Base-by-base conservation (phyloP, 257 asterid genomes). In the Fraxinus pennsylvanica region DNA sequence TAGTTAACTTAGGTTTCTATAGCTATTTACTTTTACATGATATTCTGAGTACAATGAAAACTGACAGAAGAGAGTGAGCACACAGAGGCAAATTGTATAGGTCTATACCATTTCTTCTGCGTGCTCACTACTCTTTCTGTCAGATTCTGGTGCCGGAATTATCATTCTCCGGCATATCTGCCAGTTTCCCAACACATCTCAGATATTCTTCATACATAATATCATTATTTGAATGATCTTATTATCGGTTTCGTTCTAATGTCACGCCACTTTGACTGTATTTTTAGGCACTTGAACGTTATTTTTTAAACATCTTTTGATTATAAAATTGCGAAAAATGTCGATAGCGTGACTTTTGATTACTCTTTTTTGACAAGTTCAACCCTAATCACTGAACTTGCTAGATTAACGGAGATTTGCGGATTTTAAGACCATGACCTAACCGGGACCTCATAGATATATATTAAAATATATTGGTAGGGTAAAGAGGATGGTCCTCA, bases 61-160 rank as follows among this genome's bases (percentile, higher is more conserved):
- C 69, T 63, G 69, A 63, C 69, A 63, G 69, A 63, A 63, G 69
- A 63, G 69, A 63, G 69, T 63, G 69, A 63, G 69, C 69, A 63
- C 69, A 63, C 35, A 63, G 69, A 63, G 69, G 69, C 69, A 63
- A 32, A 25, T 25, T 63, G 69, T 63, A 63, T 63, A 27, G 17
- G 69, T 12, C 5, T 63, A 63, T 63, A 63, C 35, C 15, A 27
- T 63, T 63, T 63, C 69, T 27, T 63, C 29, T 63, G 69, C 30
- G 69, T 63, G 69, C 69, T 63, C 69, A 63, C 7, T 27, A 25
- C 69, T 63, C 69, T 27, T 63, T 27, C 69, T 63, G 69, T 63
- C 69, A 63, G 69, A 25, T 63, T 63, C 69, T 27, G 36, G 19
- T 9, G 33, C 69, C 35, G 35, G 69, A 63, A n/a, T 22, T 27